These are phyloP conservation scores for Sarcodon sp. DNA, from an alignment of 768 basidiomycete species.

Conservation along the genomic window DNA sequence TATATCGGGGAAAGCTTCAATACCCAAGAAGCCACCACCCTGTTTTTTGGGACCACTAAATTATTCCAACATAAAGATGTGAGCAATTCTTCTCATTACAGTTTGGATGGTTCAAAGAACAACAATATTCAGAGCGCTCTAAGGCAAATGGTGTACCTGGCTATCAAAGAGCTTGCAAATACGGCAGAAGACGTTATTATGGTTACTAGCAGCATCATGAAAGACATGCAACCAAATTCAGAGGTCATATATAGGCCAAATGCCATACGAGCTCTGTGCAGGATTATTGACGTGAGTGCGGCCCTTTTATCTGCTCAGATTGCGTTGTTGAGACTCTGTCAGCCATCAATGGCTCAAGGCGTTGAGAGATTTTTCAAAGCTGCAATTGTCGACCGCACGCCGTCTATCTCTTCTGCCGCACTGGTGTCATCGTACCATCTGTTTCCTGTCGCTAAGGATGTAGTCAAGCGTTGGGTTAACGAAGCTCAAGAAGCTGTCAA, in stretches of 20 bases:
- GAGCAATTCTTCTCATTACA: slow-evolving; percentile 20
- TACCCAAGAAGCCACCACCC: slow-evolving; percentile 90
- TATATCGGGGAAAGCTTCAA: slow-evolving; percentile 93
- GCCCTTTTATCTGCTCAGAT: neutral
- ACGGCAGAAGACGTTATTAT: slow-evolving; percentile 99
- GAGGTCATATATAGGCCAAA: slow-evolving; percentile 98
- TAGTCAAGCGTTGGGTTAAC: slow-evolving; percentile 99
- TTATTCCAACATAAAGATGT: slow-evolving; percentile 99
- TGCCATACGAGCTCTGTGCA: slow-evolving; percentile 89
- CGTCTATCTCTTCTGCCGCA: slow-evolving; percentile 91
- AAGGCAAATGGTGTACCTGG: slow-evolving; percentile 95
- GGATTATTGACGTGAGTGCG: slow-evolving; percentile 88
- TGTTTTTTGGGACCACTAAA: slow-evolving; percentile 99
- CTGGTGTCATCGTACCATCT: slow-evolving; percentile 96
- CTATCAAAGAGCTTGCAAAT: slow-evolving; percentile 93
- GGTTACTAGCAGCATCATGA: slow-evolving; percentile 99
- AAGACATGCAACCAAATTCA: slow-evolving; percentile 98
- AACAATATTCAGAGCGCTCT: slow-evolving; percentile 59
- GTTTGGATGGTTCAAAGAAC: neutral
- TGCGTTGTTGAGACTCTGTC: slow-evolving; percentile 5
- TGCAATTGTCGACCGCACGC: slow-evolving; percentile 93
- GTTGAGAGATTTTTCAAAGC: slow-evolving; percentile 99
- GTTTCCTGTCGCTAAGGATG: slow-evolving; percentile 85
- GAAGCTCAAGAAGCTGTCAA: slow-evolving; percentile 95
- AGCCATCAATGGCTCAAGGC: slow-evolving; percentile 99